Conservation (phyloP, 352 stramenopile genomes). For the Pythium myriotylum region DNA sequence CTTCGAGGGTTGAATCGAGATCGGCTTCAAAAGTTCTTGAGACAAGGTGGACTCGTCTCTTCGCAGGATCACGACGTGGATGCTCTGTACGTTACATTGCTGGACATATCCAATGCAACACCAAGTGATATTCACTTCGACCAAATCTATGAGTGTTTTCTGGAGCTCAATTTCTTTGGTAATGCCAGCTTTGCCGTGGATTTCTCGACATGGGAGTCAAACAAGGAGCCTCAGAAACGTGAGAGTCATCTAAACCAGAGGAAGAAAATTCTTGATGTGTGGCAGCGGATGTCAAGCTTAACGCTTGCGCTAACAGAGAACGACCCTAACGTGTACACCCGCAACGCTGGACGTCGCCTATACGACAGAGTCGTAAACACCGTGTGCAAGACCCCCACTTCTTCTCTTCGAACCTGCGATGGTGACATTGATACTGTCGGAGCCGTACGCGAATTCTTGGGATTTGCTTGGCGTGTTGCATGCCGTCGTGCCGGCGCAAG, state of each 20-base stretch:
- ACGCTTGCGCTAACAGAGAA: slow-evolving; percentile 48
- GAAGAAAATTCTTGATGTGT: slow-evolving; percentile 32
- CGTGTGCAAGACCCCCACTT: too few species aligned
- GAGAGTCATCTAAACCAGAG: not conserved
- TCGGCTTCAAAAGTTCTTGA: slow-evolving; percentile 41
- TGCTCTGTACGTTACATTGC: slow-evolving; percentile 32
- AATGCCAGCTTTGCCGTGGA: slow-evolving; percentile 8
- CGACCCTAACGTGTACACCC: slow-evolving; percentile 51
- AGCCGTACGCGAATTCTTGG: slow-evolving; percentile 41
- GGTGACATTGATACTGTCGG: not conserved
- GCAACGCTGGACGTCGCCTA: slow-evolving; percentile 16
- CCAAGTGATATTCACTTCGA: slow-evolving; percentile 24
- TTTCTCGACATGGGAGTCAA: slow-evolving; percentile 11
- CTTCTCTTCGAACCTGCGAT: not conserved
- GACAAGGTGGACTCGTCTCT: slow-evolving; percentile 39
- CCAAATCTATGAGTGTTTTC: slow-evolving; percentile 14
- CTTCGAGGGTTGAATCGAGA: slow-evolving; percentile 42
- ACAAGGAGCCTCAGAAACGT: not conserved
- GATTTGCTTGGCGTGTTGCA: slow-evolving; percentile 45
- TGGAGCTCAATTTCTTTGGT: slow-evolving; percentile 7
- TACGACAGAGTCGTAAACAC: not conserved
- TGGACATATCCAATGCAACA: slow-evolving; percentile 1
- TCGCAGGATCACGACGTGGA: slow-evolving; percentile 43
- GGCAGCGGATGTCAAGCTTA: slow-evolving; percentile 36
- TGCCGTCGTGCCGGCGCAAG: slow-evolving; percentile 28